These are phyloP conservation scores for Sporisorium iseilematis-ciliati DNA, from an alignment of 1,284 basidiomycete species.

Conservation along the genomic window DNA sequence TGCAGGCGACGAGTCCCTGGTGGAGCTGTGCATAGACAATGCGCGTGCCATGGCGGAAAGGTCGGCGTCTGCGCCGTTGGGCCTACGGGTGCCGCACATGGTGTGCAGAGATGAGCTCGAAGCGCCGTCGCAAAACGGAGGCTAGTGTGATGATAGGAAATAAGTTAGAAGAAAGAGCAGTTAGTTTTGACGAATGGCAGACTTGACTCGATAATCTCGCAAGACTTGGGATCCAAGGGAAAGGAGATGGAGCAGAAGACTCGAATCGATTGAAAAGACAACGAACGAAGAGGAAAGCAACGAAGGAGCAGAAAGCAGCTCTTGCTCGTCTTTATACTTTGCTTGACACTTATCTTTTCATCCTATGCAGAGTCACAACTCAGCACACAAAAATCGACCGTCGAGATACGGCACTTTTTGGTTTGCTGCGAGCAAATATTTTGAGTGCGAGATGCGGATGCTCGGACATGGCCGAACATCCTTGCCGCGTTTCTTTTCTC, in stretches of 20 bases:
- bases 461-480: slow-evolving; percentile 35
- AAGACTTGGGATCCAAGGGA: neutral
- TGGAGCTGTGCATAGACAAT: slow-evolving; percentile 32
- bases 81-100: slow-evolving; percentile 41
- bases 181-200: slow-evolving; percentile 1
- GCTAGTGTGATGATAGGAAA: neutral
- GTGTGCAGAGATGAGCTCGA: slow-evolving; percentile 10
- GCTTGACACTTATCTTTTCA: neutral
- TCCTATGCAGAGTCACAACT: neutral
- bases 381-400: neutral
- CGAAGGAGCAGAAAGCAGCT: neutral
- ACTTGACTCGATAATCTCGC: neutral
- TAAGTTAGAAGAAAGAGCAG: neutral
- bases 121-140: neutral
- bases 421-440: too few species aligned
- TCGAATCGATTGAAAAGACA: slow-evolving; percentile 17
- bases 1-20: slow-evolving; percentile 40
- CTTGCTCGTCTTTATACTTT: slow-evolving; percentile 7
- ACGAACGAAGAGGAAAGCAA: slow-evolving; percentile 11
- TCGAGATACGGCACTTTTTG: neutral
- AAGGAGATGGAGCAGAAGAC: slow-evolving; percentile 12
- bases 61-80: slow-evolving; percentile 28
- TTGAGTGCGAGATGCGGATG: neutral
- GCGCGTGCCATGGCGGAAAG: slow-evolving; percentile 30
- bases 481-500: slow-evolving; percentile 5